Conservation (phyloP, 2,329 filamentous ascomycete genomes). For the Chrysoporthe deuterocubensis region DNA sequence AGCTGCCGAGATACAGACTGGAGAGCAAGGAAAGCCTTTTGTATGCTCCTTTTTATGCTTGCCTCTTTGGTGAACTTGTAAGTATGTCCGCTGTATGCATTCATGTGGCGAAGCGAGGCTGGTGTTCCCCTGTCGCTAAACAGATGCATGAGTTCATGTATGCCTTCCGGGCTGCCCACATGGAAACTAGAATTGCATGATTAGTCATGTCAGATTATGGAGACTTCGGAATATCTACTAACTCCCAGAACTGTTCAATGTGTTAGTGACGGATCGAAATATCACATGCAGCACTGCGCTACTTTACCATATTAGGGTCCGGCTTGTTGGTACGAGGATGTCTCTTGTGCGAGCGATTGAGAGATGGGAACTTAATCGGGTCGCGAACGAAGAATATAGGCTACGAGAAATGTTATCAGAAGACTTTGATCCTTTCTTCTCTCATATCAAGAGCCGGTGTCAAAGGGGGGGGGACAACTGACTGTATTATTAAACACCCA, state of each 20-base stretch:
- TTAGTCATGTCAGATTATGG: too few species aligned
- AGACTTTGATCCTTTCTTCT: too few species aligned
- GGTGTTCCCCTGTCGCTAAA: slow-evolving; percentile 71
- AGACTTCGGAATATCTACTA: too few species aligned
- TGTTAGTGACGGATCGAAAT: too few species aligned
- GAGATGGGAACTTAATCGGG: slow-evolving; percentile 73
- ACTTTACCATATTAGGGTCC: slow-evolving; percentile 60
- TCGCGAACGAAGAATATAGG: slow-evolving; percentile 79
- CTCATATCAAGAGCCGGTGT: too few species aligned
- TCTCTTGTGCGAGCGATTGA: slow-evolving; percentile 80
- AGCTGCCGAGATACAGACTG: too few species aligned
- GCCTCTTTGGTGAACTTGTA: slow-evolving; percentile 63
- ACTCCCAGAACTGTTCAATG: slow-evolving; percentile 51
- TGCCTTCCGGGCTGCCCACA: slow-evolving; percentile 63
- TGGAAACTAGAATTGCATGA: slow-evolving; percentile 41
- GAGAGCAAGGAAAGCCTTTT: too few species aligned
- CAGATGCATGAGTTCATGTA: slow-evolving; percentile 68
- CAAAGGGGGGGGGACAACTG: too few species aligned
- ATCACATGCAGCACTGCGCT: too few species aligned
- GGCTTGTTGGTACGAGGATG: slow-evolving; percentile 73
- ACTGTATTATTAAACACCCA: slow-evolving; percentile 75
- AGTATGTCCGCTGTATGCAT: slow-evolving; percentile 70
- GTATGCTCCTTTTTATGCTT: too few species aligned
- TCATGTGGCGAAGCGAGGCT: slow-evolving; percentile 68
- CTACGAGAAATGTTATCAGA: too few species aligned